Evolutionary conservation across 331 rosid genomes (phyloP), one percentile per base, ranked within the genome.

Genomic region (Pyrus hybrid): DNA sequence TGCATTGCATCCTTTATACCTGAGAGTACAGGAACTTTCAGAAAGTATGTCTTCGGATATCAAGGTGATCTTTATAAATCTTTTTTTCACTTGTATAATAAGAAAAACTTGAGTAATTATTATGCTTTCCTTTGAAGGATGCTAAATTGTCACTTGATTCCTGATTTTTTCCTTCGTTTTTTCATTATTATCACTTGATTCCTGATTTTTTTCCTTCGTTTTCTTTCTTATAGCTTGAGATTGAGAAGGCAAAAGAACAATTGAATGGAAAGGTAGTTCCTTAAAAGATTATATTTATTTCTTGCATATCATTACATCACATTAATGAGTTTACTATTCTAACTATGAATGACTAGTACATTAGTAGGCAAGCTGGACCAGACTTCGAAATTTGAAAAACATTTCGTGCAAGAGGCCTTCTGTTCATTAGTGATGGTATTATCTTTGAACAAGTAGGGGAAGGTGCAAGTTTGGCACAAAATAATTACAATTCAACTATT

Each of bases 1-100:
- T 86, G 99, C 99, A 20, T 74, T 94, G 83, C 99, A 94, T 85
- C 99, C 99, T 7, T 85, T 94, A 70, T 94, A 94, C 91, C 80
- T 94, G 77, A 86, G 96, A 85, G 93, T 94, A 69, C 92, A 94
- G 75, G 93, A 92, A 76, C 97, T 94, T 80, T 92, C 99, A 54
- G 83, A 83, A 60, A 89, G 85, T 73, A 77, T 92, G 68, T 88
- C 96, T 30, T 86, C 80, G 80, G 97, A 87, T 80, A 84, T 94
- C 85, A 90, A 86, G 97, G 99, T 90, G 73, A 71, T 74, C 32
- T 18, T 70, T 63, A n/a, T 67, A 32, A 41, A 16, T 26, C 54
- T 79, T 73, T 61, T 30, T 22, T 76, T 17, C 77, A 70, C 76
- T 51, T 67, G 63, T 79, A 20, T 47, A 25, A 7, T 6, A 58